Percentiles rank a stretch among this genome's conserved stretches.
phyloP scores from a whole-genome alignment of 2,329 filamentous ascomycete genomes.

The Xylariaceae sp. region DNA sequence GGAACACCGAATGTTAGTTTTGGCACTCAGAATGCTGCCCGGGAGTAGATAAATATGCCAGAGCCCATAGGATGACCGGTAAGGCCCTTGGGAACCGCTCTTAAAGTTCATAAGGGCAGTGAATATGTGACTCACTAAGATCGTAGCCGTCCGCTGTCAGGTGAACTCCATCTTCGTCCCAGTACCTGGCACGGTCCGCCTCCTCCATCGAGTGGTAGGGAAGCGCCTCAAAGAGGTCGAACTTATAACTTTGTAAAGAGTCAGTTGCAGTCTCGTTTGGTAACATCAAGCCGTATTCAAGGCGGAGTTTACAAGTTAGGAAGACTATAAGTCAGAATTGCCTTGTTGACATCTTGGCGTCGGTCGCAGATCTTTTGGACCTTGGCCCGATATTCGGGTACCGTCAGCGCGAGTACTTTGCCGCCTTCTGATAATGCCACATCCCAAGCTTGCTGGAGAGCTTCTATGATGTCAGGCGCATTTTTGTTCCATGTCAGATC shows the following conservation, averaged over 20 bases:
- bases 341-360: constrained; percentile 1
- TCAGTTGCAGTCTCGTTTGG: background rate
- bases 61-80: no score
- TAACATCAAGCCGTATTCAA: no score
- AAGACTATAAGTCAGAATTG: background rate
- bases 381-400: constrained; percentile 2
- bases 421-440: constrained; percentile 2
- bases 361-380: constrained; percentile 2
- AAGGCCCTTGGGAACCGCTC: no score
- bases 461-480: background rate
- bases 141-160: constrained; percentile 4
- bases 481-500: constrained; percentile 4
- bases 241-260: background rate
- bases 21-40: no score
- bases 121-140: background rate
- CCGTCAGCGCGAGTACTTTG: constrained; percentile 3
- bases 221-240: constrained; percentile 3
- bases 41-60: no score
- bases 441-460: constrained; percentile 2
- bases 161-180: constrained; percentile 5
- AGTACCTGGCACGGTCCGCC: constrained; percentile 3
- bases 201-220: constrained; percentile 4
- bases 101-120: no score
- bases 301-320: constrained; percentile 1
- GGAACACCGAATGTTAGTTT: no score